phyloP scores from a whole-genome alignment of 2,329 filamentous ascomycete genomes.

The Aureobasidium sp. region DNA sequence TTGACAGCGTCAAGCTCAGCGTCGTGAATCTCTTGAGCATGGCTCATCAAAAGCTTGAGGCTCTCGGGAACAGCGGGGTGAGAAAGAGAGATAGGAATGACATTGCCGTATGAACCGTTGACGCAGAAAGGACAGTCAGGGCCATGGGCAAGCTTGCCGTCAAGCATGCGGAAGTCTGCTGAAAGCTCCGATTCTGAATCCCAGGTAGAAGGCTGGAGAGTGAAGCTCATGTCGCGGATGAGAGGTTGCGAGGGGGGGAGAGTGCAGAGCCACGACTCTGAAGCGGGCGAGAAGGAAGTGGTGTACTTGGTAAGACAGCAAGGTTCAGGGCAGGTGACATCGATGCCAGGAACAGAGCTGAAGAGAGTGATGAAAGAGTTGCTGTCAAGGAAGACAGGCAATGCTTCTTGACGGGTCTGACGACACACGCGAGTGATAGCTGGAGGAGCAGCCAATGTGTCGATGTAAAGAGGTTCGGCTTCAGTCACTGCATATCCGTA shows the following conservation, averaged over 20 bases:
- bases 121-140: constrained; percentile 9
- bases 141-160: constrained; percentile 6
- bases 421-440: constrained; percentile 12
- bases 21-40: constrained; percentile 8
- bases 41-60: constrained; percentile 3
- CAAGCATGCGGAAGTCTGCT: constrained; percentile 6
- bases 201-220: constrained; percentile 9
- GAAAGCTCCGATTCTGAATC: not conserved
- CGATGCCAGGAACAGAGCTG: not conserved
- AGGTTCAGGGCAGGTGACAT: constrained; percentile 8
- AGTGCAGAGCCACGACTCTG: constrained; percentile 7
- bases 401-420: constrained; percentile 15
- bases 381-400: constrained; percentile 14
- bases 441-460: constrained; percentile 6
- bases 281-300: constrained; percentile 6
- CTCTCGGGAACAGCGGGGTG: constrained; percentile 1
- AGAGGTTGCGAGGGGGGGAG: constrained; percentile 1
- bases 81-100: not conserved
- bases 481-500: constrained; percentile 10
- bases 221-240: constrained; percentile 11
- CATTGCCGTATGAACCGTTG: constrained; percentile 8
- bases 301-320: constrained; percentile 9
- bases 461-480: constrained; percentile 4
- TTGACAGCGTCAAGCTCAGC: constrained; percentile 5
- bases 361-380: constrained; percentile 11